Conservation (phyloP, 2,329 filamentous ascomycete genomes). For the Beauveria asiatica region DNA sequence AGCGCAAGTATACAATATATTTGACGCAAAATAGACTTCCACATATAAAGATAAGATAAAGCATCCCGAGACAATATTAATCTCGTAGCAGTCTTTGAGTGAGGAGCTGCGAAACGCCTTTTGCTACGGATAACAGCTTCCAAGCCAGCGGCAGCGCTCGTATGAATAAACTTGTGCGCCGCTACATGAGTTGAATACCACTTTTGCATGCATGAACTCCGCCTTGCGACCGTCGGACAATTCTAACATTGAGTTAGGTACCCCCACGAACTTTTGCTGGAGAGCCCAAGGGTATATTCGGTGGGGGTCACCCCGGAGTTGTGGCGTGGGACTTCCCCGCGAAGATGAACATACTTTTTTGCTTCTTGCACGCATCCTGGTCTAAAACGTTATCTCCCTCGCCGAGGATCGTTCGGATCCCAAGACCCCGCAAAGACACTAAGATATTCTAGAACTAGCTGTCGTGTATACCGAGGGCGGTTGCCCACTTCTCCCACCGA, state of each 20-base stretch:
- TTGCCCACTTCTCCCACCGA: not conserved
- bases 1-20: not conserved
- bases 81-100: not conserved
- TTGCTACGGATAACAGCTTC: not conserved
- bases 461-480: not conserved
- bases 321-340: constrained; percentile 6
- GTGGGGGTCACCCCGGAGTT: constrained; percentile 12
- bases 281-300: not conserved
- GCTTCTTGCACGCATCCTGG: not conserved
- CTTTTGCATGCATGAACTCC: not conserved
- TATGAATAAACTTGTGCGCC: not conserved
- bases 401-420: not conserved
- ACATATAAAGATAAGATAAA: not conserved
- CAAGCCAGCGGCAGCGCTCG: not conserved
- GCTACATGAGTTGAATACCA: not conserved
- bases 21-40: not conserved
- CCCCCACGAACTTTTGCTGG: constrained; percentile 9
- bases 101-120: not conserved
- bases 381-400: not conserved
- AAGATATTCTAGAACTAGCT: not conserved
- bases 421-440: not conserved
- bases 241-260: not conserved
- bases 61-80: not conserved
- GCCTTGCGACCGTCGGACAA: not conserved
- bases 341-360: not conserved